phyloP scores from a whole-genome alignment of 2,329 filamentous ascomycete species.

The Alternaria novae-zelandiae region DNA sequence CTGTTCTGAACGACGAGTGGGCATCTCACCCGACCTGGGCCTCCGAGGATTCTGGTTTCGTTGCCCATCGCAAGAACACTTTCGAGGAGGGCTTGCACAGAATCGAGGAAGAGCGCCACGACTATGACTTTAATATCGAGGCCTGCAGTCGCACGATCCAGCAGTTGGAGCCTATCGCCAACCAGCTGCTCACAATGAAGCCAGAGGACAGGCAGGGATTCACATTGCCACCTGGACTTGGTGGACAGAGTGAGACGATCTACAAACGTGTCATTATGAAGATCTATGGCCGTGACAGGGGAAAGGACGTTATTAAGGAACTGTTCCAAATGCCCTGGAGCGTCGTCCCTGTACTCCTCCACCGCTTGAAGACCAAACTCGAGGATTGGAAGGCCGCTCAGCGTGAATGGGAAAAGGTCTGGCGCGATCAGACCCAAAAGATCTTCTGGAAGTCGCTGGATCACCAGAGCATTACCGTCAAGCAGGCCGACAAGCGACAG shows the following conservation, averaged over 20 bases:
- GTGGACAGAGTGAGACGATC: conserved; percentile 93
- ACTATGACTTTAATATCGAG: conserved; percentile 99
- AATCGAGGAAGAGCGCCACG: conserved; percentile 97
- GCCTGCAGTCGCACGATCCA: conserved; percentile 94
- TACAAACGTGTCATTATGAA: conserved; percentile 98
- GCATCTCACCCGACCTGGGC: conserved; percentile 99
- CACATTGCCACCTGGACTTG: conserved; percentile 80
- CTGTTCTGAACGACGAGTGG: conserved; percentile 96
- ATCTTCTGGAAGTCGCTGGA: conserved; percentile 97
- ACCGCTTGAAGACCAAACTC: conserved; percentile 90
- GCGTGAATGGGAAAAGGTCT: conserved; percentile 99
- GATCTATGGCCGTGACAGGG: conserved; percentile 86
- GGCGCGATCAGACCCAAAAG: conserved; percentile 92
- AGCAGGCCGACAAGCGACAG: conserved; percentile 87
- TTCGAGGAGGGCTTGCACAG: conserved; percentile 93
- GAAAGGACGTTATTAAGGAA: conserved; percentile 83
- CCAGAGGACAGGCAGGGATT: conserved; percentile 74
- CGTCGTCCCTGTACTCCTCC: conserved; percentile 86
- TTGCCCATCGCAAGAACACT: conserved; percentile 95
- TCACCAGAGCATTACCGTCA: conserved; percentile 91
- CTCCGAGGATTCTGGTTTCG: conserved; percentile 96
- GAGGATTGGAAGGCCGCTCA: conserved; percentile 98
- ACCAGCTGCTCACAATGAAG: conserved; percentile 83
- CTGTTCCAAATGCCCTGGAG: conserved; percentile 84
- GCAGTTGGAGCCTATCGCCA: conserved; percentile 90